A percentile compares a stretch with the other conserved stretches of the same genome.
Evolutionary conservation across 2,329 filamentous ascomycete genomes (phyloP).

Genomic region (Botrytis squamosa): DNA sequence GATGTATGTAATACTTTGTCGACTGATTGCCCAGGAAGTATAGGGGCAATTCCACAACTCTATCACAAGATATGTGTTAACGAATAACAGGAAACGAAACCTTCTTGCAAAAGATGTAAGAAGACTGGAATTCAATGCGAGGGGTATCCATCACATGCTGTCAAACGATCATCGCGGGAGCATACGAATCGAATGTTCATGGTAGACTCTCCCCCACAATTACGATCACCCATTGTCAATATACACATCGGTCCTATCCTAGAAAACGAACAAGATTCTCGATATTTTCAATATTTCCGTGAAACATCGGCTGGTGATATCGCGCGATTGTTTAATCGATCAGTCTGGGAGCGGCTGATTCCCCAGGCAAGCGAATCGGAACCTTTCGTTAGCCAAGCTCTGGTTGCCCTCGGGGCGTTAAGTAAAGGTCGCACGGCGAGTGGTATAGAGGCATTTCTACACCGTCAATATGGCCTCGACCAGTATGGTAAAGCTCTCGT

Average conservation of each 20-base stretch:
- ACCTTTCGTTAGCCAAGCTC: conserved; percentile 28
- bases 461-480: conserved; percentile 18
- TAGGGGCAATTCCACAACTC: not conserved
- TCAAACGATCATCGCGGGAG: not conserved
- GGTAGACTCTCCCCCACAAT: not conserved
- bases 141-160: conserved; percentile 23
- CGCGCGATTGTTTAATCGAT: conserved; percentile 23
- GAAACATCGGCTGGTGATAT: conserved; percentile 26
- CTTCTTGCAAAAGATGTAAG: conserved; percentile 26
- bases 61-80: not conserved
- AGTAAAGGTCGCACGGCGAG: conserved; percentile 16
- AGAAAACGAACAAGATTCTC: conserved; percentile 21
- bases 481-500: conserved; percentile 20
- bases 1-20: conserved; percentile 13
- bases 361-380: conserved; percentile 28
- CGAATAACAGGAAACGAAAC: conserved; percentile 27
- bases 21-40: not conserved
- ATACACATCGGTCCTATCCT: conserved; percentile 18
- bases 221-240: not conserved
- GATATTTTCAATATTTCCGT: conserved; percentile 27
- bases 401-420: conserved; percentile 29
- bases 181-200: not conserved
- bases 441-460: not conserved
- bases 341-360: conserved; percentile 29
- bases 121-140: conserved; percentile 26